phyloP scores from a whole-genome alignment of 1,284 basidiomycete species.

The Austroboletus novae-zelandiae region DNA sequence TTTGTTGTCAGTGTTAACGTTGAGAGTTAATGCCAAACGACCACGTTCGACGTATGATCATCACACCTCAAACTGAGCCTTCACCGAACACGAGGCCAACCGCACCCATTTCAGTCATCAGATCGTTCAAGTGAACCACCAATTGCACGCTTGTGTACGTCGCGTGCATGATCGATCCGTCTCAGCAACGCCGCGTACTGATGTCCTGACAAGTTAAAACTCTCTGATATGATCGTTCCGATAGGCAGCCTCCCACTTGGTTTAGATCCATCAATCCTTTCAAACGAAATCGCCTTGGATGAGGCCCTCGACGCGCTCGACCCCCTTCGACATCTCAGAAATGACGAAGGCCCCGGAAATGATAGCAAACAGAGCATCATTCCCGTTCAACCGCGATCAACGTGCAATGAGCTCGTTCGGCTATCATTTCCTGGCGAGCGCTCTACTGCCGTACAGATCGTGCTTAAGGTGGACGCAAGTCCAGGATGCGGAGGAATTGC shows the following conservation, averaged over 20 bases:
- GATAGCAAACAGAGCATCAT: conserved; percentile 39
- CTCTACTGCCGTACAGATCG: conserved; percentile 39
- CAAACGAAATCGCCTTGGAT: conserved; percentile 42
- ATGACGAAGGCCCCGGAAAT: conserved; percentile 29
- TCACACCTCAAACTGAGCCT: no score
- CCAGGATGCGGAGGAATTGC: conserved; percentile 90
- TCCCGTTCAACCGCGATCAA: conserved; percentile 56
- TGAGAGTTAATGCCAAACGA: no score
- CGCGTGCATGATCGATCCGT: no score
- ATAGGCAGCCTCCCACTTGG: background rate
- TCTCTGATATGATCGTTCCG: conserved; percentile 5
- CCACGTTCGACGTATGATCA: no score
- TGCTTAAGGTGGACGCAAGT: conserved; percentile 68
- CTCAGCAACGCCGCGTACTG: no score
- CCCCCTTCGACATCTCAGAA: conserved; percentile 64
- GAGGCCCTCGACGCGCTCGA: conserved; percentile 57
- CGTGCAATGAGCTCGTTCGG: conserved; percentile 46
- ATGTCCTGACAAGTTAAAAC: background rate
- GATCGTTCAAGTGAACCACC: no score
- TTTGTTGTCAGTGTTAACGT: no score
- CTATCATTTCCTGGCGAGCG: conserved; percentile 42
- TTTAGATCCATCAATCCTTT: conserved; percentile 11
- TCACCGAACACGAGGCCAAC: no score
- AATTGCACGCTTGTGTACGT: no score
- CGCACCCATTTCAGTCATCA: no score